Base-by-base conservation (phyloP, 768 basidiomycete genomes). In the Leccinum variicolor region DNA sequence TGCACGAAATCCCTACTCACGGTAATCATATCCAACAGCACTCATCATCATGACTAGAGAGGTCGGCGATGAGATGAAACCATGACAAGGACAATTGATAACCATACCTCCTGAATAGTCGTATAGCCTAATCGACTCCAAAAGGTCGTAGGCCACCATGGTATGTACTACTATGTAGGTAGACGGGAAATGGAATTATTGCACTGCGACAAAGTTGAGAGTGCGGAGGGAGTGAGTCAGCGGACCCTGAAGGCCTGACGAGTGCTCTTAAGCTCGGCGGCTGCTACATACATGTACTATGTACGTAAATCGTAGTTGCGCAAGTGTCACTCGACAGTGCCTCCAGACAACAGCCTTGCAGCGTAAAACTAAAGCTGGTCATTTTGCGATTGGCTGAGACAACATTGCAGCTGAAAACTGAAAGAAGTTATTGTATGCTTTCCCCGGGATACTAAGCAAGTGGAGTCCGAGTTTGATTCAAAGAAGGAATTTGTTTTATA, bases 1-100 rank as follows among this genome's bases (percentile, higher is more conserved):
- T 14, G 34, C 17, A 51, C 3, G 3, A 31, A 11, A n/a, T 17
- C 10, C 36, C 3, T 11, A 23, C 62, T 63, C 23, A 56, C 62
- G 0, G 9, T 54, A 63, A 25, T 63, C 62, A 25, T 63, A 63
- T 25, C 3, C 55, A 9, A 63, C 46, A 8, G 34, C n/a, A 11
- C 23, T 52, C 8, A 53, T 36, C 5, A 50, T 21, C 5, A 25
- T 31, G 4, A 63, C 62, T 63, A n/a, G 2, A 1, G n/a, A 10
- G 15, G 2, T 9, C 10, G 9, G 5, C 14, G 21, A 14, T 49
- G 6, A 50, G 39, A 14, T 36, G 1, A 15, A 21, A 14, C 8
- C 2, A 28, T 23, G 47, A 56, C 39, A 1, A 1, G 10, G 36
- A 4, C 17, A 13, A 4, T 10, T 11, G 17, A 8, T 1, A 11